Base-by-base conservation (phyloP, 2,329 filamentous ascomycete genomes). In the Ophiostoma quercus region DNA sequence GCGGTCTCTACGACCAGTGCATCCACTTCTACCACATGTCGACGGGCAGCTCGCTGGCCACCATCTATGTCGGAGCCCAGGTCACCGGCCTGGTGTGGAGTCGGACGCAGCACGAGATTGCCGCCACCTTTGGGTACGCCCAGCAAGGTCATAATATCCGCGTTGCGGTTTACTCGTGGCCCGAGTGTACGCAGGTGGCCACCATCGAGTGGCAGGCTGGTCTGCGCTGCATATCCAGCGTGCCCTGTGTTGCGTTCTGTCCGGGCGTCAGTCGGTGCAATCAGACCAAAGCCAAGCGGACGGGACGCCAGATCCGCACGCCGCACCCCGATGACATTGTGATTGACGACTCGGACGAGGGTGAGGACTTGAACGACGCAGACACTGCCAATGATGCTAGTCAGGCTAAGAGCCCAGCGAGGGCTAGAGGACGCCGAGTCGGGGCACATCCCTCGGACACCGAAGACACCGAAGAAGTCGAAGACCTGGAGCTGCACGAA, bases 21-120 rank as follows among this genome's bases (percentile, higher is more conserved):
- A 97, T 99, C 71, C 94, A 96, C 79, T 99, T 99, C 81, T 97
- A 91, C 79, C 94, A 98, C 78, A 91, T 92, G 0, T 84, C 85
- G 25, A 94, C 93, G 0, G 95, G 94, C 4, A 88, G 92, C 2
- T 88, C 89, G 71, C 85, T 99, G 39, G 94, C 94, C 1, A 96
- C 91, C 1, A 98, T 99, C 75, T 90, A 93, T 72, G 95, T 97
- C 57, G 90, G 91, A 47, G 92, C 95, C 1, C 95, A 99, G 80
- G 92, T 99, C 67, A 99, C 95, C 0, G 91, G 91, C 66, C 84
- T 99, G 39, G 89, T 97, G 71, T 99, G 92, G 94, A 95, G 91
- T 68, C 90, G 85, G 37, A 94, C 89, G 12, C 86, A 91, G 12
- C 88, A 91, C 51, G 95, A 98, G 78, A 95, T 99, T 73, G 92